A percentile compares a stretch with the other conserved stretches of the same genome.
phyloP scores from a whole-genome alignment of 2,329 filamentous ascomycete genomes.

The Bimuria novae-zelandiae region DNA sequence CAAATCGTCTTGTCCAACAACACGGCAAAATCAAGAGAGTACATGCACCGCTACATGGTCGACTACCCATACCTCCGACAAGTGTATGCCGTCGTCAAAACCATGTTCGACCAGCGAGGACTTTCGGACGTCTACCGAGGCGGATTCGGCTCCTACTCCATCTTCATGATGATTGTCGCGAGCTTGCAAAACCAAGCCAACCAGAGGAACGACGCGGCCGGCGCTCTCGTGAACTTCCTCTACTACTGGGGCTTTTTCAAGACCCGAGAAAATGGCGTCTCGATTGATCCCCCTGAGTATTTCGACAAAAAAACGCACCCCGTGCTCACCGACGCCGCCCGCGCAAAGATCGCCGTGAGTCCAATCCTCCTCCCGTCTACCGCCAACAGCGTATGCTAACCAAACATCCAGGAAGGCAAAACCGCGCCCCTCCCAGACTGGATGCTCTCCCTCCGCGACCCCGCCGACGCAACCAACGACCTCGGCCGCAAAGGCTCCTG shows the following conservation, averaged over 20 bases:
- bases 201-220: conserved; percentile 41
- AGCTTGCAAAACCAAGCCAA: conserved; percentile 53
- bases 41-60: conserved; percentile 53
- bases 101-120: conserved; percentile 55
- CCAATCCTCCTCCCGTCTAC: no score
- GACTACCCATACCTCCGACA: conserved; percentile 56
- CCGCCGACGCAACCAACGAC: conserved; percentile 62
- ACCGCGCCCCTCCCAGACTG: conserved; percentile 25
- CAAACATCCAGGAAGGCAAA: conserved; percentile 17
- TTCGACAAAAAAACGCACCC: conserved; percentile 46
- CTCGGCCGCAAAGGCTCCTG: conserved; percentile 56
- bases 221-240: conserved; percentile 56
- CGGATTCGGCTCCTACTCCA: conserved; percentile 59
- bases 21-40: conserved; percentile 46
- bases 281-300: conserved; percentile 53
- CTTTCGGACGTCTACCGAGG: conserved; percentile 54
- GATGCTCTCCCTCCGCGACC: conserved; percentile 63
- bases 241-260: conserved; percentile 56
- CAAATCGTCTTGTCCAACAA: conserved; percentile 57
- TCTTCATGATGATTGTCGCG: conserved; percentile 63
- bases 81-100: conserved; percentile 57
- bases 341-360: conserved; percentile 24
- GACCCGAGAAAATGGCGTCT: conserved; percentile 53
- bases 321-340: conserved; percentile 23
- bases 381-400: conserved; percentile 3